A percentile compares a stretch with the other conserved stretches of the same genome.
Conservation (phyloP, 2,329 filamentous ascomycete genomes). For the Xylaria sp. region DNA sequence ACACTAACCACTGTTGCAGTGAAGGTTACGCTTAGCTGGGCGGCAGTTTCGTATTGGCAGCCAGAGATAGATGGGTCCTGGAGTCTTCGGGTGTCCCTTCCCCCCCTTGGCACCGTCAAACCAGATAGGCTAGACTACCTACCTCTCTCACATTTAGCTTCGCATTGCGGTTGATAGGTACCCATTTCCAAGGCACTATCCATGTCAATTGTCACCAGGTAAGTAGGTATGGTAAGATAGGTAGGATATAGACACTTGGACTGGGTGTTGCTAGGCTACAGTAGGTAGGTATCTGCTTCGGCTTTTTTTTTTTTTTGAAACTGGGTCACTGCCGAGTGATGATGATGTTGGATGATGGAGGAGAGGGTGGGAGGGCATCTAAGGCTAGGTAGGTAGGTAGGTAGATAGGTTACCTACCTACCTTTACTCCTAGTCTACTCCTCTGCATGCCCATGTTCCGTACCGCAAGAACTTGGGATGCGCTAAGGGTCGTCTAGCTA, state of each 20-base stretch:
- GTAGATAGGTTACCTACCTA: no score
- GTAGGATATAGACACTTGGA: background rate
- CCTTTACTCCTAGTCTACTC: no score
- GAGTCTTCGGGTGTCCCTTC: no score
- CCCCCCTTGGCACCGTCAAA: background rate
- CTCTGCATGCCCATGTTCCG: slow-evolving; percentile 8
- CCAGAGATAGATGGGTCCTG: background rate
- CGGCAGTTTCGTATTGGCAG: background rate
- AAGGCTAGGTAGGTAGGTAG: no score
- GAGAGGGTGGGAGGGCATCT: background rate
- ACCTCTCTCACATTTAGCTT: background rate
- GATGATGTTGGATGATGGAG: background rate
- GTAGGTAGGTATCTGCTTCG: slow-evolving; percentile 6
- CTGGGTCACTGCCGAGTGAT: background rate
- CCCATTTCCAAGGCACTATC: slow-evolving; percentile 8
- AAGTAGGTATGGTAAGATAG: background rate
- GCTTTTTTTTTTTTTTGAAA: background rate
- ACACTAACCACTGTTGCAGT: background rate
- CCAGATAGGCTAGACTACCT: background rate
- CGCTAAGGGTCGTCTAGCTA: slow-evolving; percentile 8
- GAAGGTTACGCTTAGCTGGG: slow-evolving; percentile 3
- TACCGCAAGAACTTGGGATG: slow-evolving; percentile 4
- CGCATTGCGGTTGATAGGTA: slow-evolving; percentile 6
- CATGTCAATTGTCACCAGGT: background rate
- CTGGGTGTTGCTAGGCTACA: background rate